Base-by-base conservation (phyloP, 2,329 filamentous ascomycete genomes). In the Stenocarpella maydis region DNA sequence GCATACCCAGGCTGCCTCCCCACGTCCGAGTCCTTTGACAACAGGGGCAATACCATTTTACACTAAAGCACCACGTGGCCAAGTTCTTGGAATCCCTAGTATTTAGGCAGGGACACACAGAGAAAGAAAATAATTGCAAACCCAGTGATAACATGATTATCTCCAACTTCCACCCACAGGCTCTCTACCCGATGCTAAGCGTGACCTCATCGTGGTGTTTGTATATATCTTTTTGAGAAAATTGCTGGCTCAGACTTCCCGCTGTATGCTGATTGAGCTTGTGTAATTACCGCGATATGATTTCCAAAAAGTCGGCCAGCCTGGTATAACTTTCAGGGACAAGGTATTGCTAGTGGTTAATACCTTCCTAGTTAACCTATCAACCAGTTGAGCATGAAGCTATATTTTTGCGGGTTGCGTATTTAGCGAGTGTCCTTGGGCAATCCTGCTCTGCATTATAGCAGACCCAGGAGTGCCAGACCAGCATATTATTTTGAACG, bases 1-100 rank as follows among this genome's bases (percentile, higher is more conserved):
- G 31, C 49, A 19, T 31, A 10, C 37, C 14, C 47, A 31, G 64
- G 64, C 64, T 66, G 64, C 64, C 52, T 54, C 31, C 49, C 41
- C 41, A 43, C 37, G 17, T 31, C 26, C 34, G n/a, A n/a, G n/a
- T n/a, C n/a, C 12, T 47, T 34, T n/a, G 19, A 53, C 28, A 21
- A 14, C 50, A 2, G 34, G 7, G 34, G 34, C 34, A 7, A 7
- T 37, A 12, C 34, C 4, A 31, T 37, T 37, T 37, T 10, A 37
- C 7, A 37, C 9, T 12, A 4, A 12, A 12, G 34, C 34, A 37
- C 34, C 34, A 31, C 4, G 31, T 31, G 31, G 31, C 8, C 31
- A 8, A 31, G 31, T 31, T 31, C 31, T 8, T 31, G 31, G 31
- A 31, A 31, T 31, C 8, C 4, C 8, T 31, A 31, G 31, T 31